Evolutionary conservation across 495 filamentous ascomycete species (phyloP).

Genomic region (Hypoxylon cercidicola): DNA sequence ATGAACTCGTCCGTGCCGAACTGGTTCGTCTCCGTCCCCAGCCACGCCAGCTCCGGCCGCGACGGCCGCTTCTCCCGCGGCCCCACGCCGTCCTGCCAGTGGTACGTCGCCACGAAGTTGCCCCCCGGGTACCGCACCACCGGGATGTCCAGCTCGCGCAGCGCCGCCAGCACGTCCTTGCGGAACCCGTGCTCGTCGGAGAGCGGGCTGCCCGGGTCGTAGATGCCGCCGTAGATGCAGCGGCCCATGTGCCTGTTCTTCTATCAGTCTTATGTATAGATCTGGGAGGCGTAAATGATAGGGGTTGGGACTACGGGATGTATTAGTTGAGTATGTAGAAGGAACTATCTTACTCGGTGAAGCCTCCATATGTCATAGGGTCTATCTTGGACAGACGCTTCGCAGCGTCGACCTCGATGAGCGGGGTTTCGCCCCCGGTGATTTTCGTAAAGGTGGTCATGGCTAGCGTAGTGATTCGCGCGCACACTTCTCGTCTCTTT

Average conservation of each 20-base stretch:
- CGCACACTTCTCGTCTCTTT: not conserved
- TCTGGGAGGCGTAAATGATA: not conserved
- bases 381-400: conserved; percentile 74
- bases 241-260: conserved; percentile 76
- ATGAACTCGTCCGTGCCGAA: conserved; percentile 89
- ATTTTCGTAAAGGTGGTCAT: conserved; percentile 79
- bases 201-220: conserved; percentile 75
- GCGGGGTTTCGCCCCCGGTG: conserved; percentile 63
- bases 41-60: conserved; percentile 79
- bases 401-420: conserved; percentile 68
- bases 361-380: conserved; percentile 78
- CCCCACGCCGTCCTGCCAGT: conserved; percentile 83
- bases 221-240: conserved; percentile 87
- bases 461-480: not conserved
- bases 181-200: conserved; percentile 79
- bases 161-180: conserved; percentile 74
- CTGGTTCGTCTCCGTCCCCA: conserved; percentile 76
- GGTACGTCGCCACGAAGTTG: conserved; percentile 84
- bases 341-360: conserved; percentile 71
- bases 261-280: not conserved
- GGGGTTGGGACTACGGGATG: no score
- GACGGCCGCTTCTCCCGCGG: conserved; percentile 72
- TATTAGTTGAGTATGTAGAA: no score
- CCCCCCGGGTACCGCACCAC: conserved; percentile 83
- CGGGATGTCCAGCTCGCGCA: conserved; percentile 76